Percentiles rank a stretch among this genome's conserved stretches.
These are phyloP conservation scores for Coffea eugenioides DNA, from an alignment of 257 asterid species.

Conservation along the genomic window DNA sequence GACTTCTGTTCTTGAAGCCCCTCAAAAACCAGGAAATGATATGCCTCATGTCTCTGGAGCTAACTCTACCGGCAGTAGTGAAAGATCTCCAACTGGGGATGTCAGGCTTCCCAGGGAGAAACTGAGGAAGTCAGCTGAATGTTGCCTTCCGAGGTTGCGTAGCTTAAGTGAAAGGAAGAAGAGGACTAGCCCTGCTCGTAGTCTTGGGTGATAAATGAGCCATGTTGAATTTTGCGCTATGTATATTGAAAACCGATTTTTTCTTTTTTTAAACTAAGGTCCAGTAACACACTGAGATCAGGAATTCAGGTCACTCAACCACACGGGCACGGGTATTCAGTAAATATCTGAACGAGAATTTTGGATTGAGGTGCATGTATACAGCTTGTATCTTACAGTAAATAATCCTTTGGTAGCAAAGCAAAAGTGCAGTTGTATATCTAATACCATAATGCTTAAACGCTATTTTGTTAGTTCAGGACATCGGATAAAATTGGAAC, in stretches of 20 bases:
- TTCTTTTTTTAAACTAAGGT: neutral
- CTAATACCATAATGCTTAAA: neutral
- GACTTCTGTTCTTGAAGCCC: constrained; percentile 13
- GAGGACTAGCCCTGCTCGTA: constrained; percentile 31
- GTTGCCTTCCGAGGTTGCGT: constrained; percentile 64
- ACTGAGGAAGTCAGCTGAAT: constrained; percentile 37
- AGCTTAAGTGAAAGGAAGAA: constrained; percentile 53
- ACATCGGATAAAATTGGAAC: no score
- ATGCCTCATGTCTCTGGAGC: constrained; percentile 35
- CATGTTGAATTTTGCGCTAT: constrained; percentile 15
- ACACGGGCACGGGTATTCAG: neutral
- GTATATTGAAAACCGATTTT: constrained; percentile 16
- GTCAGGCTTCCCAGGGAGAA: constrained; percentile 14
- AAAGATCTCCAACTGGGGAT: constrained; percentile 33
- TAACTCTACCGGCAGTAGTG: constrained; percentile 31
- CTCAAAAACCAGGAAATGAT: constrained; percentile 23
- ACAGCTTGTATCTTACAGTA: constrained; percentile 2
- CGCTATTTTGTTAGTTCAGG: no score
- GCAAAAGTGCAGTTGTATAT: neutral
- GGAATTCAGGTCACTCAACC: neutral
- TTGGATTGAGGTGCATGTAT: constrained; percentile 4
- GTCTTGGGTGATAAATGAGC: constrained; percentile 17
- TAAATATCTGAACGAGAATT: constrained; percentile 8
- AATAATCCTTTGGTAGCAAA: neutral
- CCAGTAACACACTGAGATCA: neutral